Conservation (phyloP, 805 yeast species). For the Wickerhamia fluorescens region DNA sequence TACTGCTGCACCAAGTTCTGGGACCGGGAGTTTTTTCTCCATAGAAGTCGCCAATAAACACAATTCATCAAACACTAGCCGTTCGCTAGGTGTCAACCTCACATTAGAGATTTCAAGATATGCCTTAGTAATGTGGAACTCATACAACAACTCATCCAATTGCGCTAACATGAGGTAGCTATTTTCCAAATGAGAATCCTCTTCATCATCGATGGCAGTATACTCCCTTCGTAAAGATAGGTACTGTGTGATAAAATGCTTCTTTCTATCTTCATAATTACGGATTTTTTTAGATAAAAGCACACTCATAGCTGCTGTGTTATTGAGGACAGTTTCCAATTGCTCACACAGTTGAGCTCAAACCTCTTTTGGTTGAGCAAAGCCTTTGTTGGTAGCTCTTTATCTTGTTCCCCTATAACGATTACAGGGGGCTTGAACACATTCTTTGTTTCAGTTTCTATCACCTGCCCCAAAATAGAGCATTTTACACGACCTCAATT, state of each 20-base stretch:
- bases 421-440: too few species aligned
- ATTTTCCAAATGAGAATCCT: slow-evolving; percentile 6
- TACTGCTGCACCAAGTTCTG: slow-evolving; percentile 12
- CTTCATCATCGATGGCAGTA: slow-evolving; percentile 4
- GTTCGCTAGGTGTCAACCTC: slow-evolving; percentile 4
- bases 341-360: too few species aligned
- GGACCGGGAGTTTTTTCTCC: slow-evolving; percentile 17
- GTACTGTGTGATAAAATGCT: slow-evolving; percentile 8
- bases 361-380: too few species aligned
- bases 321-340: too few species aligned
- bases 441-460: too few species aligned
- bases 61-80: slow-evolving; percentile 10
- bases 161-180: slow-evolving; percentile 13
- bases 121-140: slow-evolving; percentile 16
- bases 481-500: too few species aligned
- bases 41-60: slow-evolving; percentile 9
- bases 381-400: too few species aligned
- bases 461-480: too few species aligned
- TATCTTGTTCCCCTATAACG: too few species aligned
- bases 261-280: slow-evolving; percentile 12
- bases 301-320: too few species aligned
- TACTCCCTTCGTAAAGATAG: slow-evolving; percentile 7
- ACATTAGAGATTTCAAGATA: slow-evolving; percentile 16
- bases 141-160: slow-evolving; percentile 21
- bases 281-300: slow-evolving; percentile 14